Percentiles rank a stretch among this genome's conserved stretches.
Conservation (phyloP, 352 stramenopile species). For the Globisporangium nunn region DNA sequence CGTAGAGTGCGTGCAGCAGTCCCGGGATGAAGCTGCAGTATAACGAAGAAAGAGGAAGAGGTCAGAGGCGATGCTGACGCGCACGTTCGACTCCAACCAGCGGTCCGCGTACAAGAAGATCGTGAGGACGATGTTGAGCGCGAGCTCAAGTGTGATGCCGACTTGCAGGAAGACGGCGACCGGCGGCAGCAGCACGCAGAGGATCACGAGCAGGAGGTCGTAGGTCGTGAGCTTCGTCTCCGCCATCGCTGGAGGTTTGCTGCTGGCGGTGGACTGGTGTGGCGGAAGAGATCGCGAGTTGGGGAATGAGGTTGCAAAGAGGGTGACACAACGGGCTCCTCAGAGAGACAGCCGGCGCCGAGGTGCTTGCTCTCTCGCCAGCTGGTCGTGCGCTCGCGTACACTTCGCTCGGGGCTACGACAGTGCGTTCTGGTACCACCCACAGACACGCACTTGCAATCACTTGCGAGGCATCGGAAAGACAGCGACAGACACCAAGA, state of each 20-base stretch:
- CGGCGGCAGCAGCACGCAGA: slow-evolving; percentile 42
- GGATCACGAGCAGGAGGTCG: slow-evolving; percentile 55
- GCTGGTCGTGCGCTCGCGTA: background rate
- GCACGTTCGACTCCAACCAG: too few relatives aligned
- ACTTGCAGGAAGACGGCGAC: slow-evolving; percentile 27
- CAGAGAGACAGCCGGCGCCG: background rate
- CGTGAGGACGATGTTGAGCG: slow-evolving; percentile 57
- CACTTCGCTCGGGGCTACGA: background rate
- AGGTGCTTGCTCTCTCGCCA: background rate
- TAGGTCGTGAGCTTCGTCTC: slow-evolving; percentile 32
- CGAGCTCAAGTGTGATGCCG: slow-evolving; percentile 24
- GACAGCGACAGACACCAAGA: background rate
- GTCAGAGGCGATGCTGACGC: background rate
- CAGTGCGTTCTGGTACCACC: background rate
- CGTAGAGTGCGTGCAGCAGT: slow-evolving; percentile 45
- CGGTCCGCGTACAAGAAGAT: background rate
- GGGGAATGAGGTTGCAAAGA: background rate
- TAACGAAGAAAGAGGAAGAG: background rate
- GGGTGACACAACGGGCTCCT: too few relatives aligned
- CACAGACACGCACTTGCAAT: background rate
- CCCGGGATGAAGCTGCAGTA: slow-evolving; percentile 41
- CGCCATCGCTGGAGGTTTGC: slow-evolving; percentile 19
- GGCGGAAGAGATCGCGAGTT: background rate
- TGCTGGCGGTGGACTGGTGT: too few relatives aligned
- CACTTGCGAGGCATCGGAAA: background rate